Base-by-base conservation (phyloP, 768 basidiomycete species). In the Rhizopogon salebrosus region DNA sequence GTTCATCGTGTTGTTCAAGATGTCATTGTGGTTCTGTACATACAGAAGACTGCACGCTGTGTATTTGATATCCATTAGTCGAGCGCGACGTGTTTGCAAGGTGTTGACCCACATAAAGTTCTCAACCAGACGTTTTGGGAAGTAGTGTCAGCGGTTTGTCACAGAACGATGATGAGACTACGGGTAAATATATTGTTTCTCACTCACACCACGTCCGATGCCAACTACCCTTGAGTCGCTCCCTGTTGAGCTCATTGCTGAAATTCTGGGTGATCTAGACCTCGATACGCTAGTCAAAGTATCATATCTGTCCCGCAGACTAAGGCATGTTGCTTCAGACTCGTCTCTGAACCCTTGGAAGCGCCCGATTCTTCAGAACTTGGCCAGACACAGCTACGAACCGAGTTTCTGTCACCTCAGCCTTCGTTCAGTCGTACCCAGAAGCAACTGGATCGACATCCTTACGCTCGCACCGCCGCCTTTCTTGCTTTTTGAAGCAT, bases 401-500 rank as follows among this genome's bases (percentile, higher is more conserved):
- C 63, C 64, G 6, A 65, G 71, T 24, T 64, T 91, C 48, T 76
- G 70, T 55, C 78, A 83, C 56, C 75, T 92, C 23, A 80, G 84
- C 59, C 77, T 86, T 29, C 80, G 80, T 29, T 70, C 70, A 31
- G 80, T 70, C 34, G 84, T 91, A 1, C 89, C 89, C 4, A 75
- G 85, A 41, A 82, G 85, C 50, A 92, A 91, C 62, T 92, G 87
- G 85, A 76, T 92, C 46, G 85, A 89, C 52, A 83, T 91, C 31
- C 64, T 90, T 46, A 76, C 78, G n/a, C 66, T 82, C 14, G 89
- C 84, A 11, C 68, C 70, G 26, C 75, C 88, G 0, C 62, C 73
- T 4, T 89, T 83, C 65, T 73, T 92, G 36, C 70, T 91, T 7
- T 85, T 81, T 60, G 79, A 87, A 40, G 72, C 81, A 23, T 84